Conservation (phyloP, 345 rosid species). For the Lepidium sativum region DNA sequence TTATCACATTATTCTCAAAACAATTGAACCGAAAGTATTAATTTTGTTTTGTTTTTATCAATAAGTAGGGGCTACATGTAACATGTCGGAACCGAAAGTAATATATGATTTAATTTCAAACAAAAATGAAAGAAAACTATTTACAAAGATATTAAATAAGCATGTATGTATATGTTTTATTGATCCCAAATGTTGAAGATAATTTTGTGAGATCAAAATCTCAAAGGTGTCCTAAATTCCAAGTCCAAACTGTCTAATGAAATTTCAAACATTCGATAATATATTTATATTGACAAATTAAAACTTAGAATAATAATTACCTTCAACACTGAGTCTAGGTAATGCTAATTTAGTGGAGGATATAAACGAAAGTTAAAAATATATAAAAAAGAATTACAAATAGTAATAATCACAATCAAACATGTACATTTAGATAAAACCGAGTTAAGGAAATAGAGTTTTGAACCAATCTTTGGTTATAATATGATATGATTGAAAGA, state of each 20-base stretch:
- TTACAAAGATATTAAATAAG: not conserved
- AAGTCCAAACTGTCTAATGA: constrained; percentile 3
- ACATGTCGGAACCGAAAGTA: constrained; percentile 2
- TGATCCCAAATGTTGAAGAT: not conserved
- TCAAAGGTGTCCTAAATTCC: not conserved
- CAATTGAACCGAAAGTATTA: not conserved
- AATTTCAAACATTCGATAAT: not conserved
- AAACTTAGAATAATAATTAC: not conserved
- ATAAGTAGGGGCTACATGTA: not conserved
- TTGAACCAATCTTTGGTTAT: constrained; percentile 19
- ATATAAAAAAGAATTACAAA: not conserved
- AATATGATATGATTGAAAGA: constrained; percentile 4
- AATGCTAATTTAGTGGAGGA: constrained; percentile 17
- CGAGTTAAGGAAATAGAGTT: constrained; percentile 5
- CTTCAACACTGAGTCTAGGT: not conserved
- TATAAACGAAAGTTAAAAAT: constrained; percentile 6
- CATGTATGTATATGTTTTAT: no score
- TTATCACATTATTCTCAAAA: not conserved
- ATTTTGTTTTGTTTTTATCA: not conserved
- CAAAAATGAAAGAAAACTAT: not conserved
- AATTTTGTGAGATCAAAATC: not conserved
- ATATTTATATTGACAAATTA: not conserved
- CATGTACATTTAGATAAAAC: not conserved
- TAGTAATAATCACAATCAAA: not conserved
- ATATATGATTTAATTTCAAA: not conserved